Evolutionary conservation across 192 early-diverging fungal species (phyloP).

Genomic region (Neocallimastix lanati): DNA sequence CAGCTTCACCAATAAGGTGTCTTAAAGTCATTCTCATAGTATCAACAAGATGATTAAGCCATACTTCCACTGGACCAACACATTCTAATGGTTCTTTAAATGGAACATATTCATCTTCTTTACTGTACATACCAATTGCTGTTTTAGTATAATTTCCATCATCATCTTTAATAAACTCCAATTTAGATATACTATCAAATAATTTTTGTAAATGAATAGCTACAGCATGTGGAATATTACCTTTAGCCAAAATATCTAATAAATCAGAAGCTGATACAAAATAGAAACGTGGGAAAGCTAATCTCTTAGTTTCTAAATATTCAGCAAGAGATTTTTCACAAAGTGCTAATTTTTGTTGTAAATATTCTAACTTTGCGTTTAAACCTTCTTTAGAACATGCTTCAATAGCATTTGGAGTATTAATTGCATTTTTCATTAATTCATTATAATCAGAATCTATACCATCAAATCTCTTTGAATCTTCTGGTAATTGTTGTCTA

Average conservation of each 20-base stretch:
- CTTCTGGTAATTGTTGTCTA: conserved; percentile 40
- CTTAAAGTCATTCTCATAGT: conserved; percentile 33
- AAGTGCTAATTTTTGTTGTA: conserved; percentile 36
- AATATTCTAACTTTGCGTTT: conserved; percentile 26
- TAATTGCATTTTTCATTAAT: conserved; percentile 31
- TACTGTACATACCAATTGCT: conserved; percentile 42
- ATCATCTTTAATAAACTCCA: conserved; percentile 24
- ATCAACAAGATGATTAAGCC: conserved; percentile 40
- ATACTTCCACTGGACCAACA: conserved; percentile 41
- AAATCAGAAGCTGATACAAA: conserved; percentile 42
- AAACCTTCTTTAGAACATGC: conserved; percentile 35
- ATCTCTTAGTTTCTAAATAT: conserved; percentile 41
- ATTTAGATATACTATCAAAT: conserved; percentile 32
- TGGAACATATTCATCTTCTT: conserved; percentile 36
- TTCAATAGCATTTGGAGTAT: conserved; percentile 37
- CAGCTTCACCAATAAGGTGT: conserved; percentile 29
- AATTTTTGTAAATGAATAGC: conserved; percentile 37
- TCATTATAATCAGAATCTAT: conserved; percentile 38
- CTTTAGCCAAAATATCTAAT: conserved; percentile 45
- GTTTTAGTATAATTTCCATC: conserved; percentile 29
- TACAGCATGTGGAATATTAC: conserved; percentile 38
- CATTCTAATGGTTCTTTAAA: conserved; percentile 37
- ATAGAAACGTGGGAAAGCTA: conserved; percentile 47
- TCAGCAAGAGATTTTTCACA: conserved; percentile 48
- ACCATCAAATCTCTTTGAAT: conserved; percentile 38